Conservation (phyloP, 2,329 filamentous ascomycete genomes). For the Fusarium sp. region DNA sequence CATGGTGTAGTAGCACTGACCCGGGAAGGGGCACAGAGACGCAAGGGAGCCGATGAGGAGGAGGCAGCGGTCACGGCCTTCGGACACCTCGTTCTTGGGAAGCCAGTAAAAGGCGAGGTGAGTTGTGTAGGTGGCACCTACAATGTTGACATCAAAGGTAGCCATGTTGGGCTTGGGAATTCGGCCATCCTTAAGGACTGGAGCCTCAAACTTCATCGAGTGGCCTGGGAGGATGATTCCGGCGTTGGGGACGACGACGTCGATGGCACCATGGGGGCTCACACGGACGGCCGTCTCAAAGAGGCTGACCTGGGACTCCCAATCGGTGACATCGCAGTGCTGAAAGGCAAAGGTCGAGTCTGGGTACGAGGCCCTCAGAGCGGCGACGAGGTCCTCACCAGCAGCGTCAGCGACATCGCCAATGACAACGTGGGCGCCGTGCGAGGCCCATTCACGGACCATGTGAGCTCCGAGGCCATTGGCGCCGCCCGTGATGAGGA, state of each 20-base stretch:
- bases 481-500: conserved; percentile 74
- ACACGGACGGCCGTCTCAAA: conserved; percentile 69
- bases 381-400: conserved; percentile 66
- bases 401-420: conserved; percentile 70
- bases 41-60: conserved; percentile 74
- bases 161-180: conserved; percentile 61
- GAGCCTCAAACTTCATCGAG: conserved; percentile 59
- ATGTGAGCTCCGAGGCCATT: conserved; percentile 70
- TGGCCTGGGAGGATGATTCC: conserved; percentile 62
- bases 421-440: conserved; percentile 71
- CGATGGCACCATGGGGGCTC: conserved; percentile 67
- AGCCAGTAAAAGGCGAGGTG: conserved; percentile 69
- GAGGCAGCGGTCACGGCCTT: conserved; percentile 66
- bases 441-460: conserved; percentile 64
- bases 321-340: conserved; percentile 74
- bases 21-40: conserved; percentile 59
- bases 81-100: conserved; percentile 28
- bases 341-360: conserved; percentile 65
- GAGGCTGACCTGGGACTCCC: conserved; percentile 72
- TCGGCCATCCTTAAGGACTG: conserved; percentile 55
- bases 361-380: conserved; percentile 57
- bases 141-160: conserved; percentile 72
- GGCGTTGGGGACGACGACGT: conserved; percentile 75
- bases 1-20: conserved; percentile 66
- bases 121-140: conserved; percentile 72